Base-by-base conservation (phyloP, 2,329 filamentous ascomycete species). In the Septoria linicola region DNA sequence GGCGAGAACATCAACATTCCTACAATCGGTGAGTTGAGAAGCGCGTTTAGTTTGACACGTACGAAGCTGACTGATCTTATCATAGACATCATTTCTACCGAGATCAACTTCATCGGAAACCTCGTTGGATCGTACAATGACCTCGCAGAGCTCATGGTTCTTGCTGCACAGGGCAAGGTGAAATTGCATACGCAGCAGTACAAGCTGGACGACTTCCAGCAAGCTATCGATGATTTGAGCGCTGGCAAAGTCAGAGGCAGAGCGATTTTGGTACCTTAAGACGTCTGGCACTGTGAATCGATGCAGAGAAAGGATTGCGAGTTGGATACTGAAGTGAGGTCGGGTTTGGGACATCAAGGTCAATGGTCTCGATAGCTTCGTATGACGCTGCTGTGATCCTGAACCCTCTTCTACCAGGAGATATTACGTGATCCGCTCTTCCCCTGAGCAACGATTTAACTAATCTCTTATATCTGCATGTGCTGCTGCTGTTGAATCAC, bases 61-160 rank as follows among this genome's bases (percentile, higher is more conserved):
- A 17, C 13, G 31, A 41, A 14, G 39, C 32, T 16, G 27, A 57
- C 60, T 36, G 53, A 57, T 14, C 51, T 51, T 19, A 59, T 55
- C 13, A 59, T 62, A 44, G 61, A 63, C 36, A 60, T 62, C 30
- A 62, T 63, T 43, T 59, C 55, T 8, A 59, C 59, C 1, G 61
- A 62, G 53, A 63, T 62, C 58, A 62, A 62, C 35, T 54, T 63
- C 48, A 58, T 62, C 7, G 55, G 59, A 34, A 61, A 63, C 37
- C 57, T 61, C 8, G 58, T 62, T 1, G 56, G 61, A 11, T 52
- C 43, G 31, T 62, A 62, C 35, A 63, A 63, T 27, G 56, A 62
- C 41, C 55, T 62, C 14, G 53, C 47, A 10, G 61, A 62, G 51
- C 44, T 63, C 16, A 63, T 63, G 59, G 49, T 59, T 7, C 39